phyloP scores from a whole-genome alignment of 306 rosid genomes.

The Fragaria nilgerrensis region DNA sequence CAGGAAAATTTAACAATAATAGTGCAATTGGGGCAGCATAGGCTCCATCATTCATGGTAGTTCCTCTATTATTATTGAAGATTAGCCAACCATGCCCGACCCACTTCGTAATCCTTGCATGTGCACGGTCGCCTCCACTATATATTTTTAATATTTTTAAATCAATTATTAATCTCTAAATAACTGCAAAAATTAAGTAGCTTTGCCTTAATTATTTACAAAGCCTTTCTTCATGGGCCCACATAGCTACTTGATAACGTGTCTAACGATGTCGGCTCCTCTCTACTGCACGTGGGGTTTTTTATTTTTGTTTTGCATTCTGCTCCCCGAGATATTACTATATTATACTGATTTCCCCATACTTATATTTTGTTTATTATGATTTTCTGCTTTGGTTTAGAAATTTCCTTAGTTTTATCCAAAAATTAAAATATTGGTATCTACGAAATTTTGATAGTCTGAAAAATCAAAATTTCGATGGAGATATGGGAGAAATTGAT shows the following conservation, averaged over 20 bases:
- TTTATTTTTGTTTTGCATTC: neutral
- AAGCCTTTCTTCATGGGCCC: neutral
- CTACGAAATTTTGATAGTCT: too few species aligned
- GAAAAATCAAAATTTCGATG: too few species aligned
- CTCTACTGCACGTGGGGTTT: neutral
- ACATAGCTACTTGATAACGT: neutral
- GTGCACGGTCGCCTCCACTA: neutral
- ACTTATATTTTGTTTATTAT: too few species aligned
- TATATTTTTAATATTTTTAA: neutral
- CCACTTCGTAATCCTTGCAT: neutral
- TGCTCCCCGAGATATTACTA: neutral
- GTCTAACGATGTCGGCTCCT: neutral
- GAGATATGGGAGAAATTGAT: too few species aligned
- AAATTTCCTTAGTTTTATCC: too few species aligned
- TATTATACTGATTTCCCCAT: too few species aligned
- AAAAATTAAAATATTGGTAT: too few species aligned
- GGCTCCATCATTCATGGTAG: neutral
- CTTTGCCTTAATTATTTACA: neutral
- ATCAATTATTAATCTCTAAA: neutral
- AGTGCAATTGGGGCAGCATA: neutral
- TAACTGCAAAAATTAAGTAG: neutral
- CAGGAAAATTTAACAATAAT: neutral
- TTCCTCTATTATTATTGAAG: neutral
- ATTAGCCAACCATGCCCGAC: neutral
- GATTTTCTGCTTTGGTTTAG: too few species aligned